Conservation (phyloP, 2,329 filamentous ascomycete species). For the Nectriaceae sp. region DNA sequence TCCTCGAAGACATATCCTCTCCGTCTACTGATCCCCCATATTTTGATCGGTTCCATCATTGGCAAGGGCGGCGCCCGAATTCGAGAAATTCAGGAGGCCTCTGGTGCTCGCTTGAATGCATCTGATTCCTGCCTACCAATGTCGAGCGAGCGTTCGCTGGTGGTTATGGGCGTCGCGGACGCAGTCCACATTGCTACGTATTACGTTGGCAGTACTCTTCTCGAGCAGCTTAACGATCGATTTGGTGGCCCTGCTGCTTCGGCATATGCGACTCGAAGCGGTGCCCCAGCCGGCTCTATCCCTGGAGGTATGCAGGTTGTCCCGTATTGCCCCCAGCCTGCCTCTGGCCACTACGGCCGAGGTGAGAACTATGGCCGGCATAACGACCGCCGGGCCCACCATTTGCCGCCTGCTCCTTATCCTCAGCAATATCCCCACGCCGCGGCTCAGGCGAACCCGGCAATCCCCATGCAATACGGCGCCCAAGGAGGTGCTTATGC, state of each 20-base stretch:
- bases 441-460: conserved; percentile 59
- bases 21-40: conserved; percentile 91
- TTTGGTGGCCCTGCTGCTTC: conserved; percentile 95
- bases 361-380: conserved; percentile 80
- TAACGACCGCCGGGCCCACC: conserved; percentile 72
- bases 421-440: conserved; percentile 69
- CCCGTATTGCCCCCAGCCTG: conserved; percentile 93
- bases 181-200: conserved; percentile 98
- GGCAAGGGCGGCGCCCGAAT: conserved; percentile 95
- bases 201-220: conserved; percentile 96
- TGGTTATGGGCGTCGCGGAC: conserved; percentile 96
- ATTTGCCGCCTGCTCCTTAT: conserved; percentile 74
- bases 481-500: conserved; percentile 75
- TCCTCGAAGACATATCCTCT: conserved; percentile 98
- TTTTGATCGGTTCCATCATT: conserved; percentile 97
- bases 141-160: conserved; percentile 95
- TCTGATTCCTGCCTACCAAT: conserved; percentile 93
- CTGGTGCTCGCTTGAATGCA: conserved; percentile 92
- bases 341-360: conserved; percentile 88
- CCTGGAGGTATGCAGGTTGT: conserved; percentile 98
- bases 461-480: conserved; percentile 78
- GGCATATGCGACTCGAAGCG: conserved; percentile 95
- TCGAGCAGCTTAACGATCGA: conserved; percentile 94
- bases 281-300: conserved; percentile 88
- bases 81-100: conserved; percentile 97